These are phyloP conservation scores for Neurospora sp. DNA, from an alignment of 495 filamentous ascomycete species.

Conservation along the genomic window DNA sequence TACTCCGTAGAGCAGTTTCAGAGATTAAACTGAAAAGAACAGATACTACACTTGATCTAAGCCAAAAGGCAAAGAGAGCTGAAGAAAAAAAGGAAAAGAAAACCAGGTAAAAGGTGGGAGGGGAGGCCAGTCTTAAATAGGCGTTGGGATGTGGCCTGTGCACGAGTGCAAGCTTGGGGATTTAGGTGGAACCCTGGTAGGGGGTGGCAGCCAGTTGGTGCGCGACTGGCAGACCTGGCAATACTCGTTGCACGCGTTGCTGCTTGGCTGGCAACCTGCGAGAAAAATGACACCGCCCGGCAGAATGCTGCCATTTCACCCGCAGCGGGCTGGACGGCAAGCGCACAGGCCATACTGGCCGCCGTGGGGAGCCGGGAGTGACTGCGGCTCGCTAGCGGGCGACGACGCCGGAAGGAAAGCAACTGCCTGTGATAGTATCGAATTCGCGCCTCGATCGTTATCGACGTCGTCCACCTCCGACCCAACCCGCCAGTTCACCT, in stretches of 20 bases:
- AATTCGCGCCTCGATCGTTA: neutral
- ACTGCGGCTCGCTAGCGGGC: neutral
- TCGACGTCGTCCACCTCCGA: neutral
- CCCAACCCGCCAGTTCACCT: neutral
- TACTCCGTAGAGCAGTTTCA: conserved; percentile 51
- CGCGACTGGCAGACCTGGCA: neutral
- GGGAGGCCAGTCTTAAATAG: conserved; percentile 17
- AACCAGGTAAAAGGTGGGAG: conserved; percentile 7
- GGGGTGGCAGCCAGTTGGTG: neutral
- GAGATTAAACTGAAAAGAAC: conserved; percentile 93
- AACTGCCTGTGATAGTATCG: neutral
- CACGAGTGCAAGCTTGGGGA: conserved; percentile 4
- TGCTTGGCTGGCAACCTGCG: neutral
- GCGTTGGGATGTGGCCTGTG: conserved; percentile 8
- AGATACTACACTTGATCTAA: conserved; percentile 99
- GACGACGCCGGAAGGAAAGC: neutral
- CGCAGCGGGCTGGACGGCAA: neutral
- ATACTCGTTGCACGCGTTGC: neutral
- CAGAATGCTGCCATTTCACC: neutral
- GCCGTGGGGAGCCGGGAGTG: neutral
- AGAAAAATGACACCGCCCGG: conserved; percentile 8
- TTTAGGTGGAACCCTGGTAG: neutral
- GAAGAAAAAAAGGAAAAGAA: conserved; percentile 26
- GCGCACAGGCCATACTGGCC: neutral
- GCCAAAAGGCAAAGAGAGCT: conserved; percentile 55